A percentile compares a stretch with the other conserved stretches of the same genome.
Conservation (phyloP, 2,329 filamentous ascomycete species). For the Magnaporthales sp. region DNA sequence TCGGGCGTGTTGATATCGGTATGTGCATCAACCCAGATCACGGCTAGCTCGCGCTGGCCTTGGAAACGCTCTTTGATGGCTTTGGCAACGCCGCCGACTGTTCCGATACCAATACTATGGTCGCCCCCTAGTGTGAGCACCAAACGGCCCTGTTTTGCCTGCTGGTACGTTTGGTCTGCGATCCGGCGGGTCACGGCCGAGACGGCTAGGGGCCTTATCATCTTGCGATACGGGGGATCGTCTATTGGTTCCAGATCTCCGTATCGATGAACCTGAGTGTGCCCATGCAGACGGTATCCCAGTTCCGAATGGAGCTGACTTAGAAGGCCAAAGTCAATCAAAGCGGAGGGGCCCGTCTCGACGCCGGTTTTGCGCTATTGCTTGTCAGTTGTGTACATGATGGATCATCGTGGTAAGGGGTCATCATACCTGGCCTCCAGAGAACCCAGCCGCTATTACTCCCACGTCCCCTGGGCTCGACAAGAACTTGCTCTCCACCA, state of each 20-base stretch:
- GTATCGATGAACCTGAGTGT: slow-evolving; percentile 76
- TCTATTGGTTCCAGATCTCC: slow-evolving; percentile 58
- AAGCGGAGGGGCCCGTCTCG: slow-evolving; percentile 79
- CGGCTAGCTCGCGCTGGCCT: slow-evolving; percentile 64
- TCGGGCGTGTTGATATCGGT: slow-evolving; percentile 97
- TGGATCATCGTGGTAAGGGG: not conserved
- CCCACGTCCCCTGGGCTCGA: slow-evolving; percentile 71
- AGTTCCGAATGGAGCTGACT: slow-evolving; percentile 76
- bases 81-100: slow-evolving; percentile 77
- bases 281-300: slow-evolving; percentile 79
- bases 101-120: slow-evolving; percentile 93
- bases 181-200: slow-evolving; percentile 77
- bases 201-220: slow-evolving; percentile 88
- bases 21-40: slow-evolving; percentile 98
- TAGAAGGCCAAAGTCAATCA: slow-evolving; percentile 83
- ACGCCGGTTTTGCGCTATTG: slow-evolving; percentile 78
- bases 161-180: slow-evolving; percentile 75
- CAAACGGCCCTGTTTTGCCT: slow-evolving; percentile 74
- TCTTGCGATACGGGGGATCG: slow-evolving; percentile 77
- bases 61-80: slow-evolving; percentile 75
- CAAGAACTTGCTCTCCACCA: slow-evolving; percentile 65
- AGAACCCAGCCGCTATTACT: slow-evolving; percentile 91
- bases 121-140: slow-evolving; percentile 92
- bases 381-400: too few relatives aligned
- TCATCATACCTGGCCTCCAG: slow-evolving; percentile 75